Base-by-base conservation (phyloP, 2,329 filamentous ascomycete species). In the Apiospora sp. region DNA sequence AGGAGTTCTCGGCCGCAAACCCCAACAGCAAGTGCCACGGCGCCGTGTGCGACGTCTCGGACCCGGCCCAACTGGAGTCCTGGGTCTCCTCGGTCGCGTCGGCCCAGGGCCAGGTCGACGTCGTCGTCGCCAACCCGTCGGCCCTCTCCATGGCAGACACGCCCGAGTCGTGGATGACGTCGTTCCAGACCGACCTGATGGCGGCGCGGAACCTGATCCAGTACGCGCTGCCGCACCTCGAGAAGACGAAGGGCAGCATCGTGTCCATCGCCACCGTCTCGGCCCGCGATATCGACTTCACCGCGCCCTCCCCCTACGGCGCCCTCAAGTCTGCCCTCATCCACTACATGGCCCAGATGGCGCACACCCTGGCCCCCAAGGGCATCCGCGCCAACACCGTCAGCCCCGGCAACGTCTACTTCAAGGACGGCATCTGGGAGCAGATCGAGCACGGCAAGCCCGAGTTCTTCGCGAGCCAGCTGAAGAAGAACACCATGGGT, bases 201-300 rank as follows among this genome's bases (percentile, higher is more conserved):
- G 80, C 80, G 49, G 80, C 81, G 1, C 77, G 78, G 71, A 74
- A 74, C 44, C 73, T 83, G 27, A 74, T 82, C 68, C 74, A 80
- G 12, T 76, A 79, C 7, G 78, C 80, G 0, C 70, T 81, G 10
- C 81, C 82, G 0, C 73, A 81, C 72, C 77, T 83, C 2, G 80
- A 82, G 73, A 77, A 77, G 68, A 72, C 77, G 3, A 80, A 79
- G 68, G 82, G 82, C 14, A 80, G 77, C 73, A 78, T 83, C 48
- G 74, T 83, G 30, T 78, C 77, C 49, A 82, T 83, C 68, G 76
- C 79, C 7, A 81, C 80, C 34, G 81, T 83, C 14, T 79, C 78
- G 2, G 81, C 81, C 8, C 77, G 81, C 16, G 80, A 82, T 68
- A 72, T 83, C 27, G 82, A 83, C 70, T 82, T 82, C 73, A 82